phyloP scores from a whole-genome alignment of 2,329 filamentous ascomycete genomes.

The Penicillium verrucosum region DNA sequence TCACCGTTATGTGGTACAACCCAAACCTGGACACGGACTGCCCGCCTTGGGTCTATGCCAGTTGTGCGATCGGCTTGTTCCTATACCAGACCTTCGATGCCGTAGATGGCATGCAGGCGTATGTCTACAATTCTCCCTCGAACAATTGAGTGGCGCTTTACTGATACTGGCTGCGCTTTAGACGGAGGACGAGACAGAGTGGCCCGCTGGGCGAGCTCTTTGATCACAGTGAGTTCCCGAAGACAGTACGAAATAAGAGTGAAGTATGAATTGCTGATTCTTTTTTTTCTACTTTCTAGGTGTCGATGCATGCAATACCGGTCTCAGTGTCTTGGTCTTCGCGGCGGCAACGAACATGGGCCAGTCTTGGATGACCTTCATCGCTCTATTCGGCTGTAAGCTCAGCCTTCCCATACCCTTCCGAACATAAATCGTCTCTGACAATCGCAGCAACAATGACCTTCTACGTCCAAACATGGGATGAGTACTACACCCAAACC shows the following conservation, averaged over 20 bases:
- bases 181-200: constrained; percentile 83
- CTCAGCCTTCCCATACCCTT: constrained; percentile 7
- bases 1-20: constrained; percentile 93
- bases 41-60: constrained; percentile 90
- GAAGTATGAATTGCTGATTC: not conserved
- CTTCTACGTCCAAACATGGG: constrained; percentile 99
- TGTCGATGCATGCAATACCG: constrained; percentile 94
- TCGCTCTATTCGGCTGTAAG: constrained; percentile 77
- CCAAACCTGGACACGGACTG: constrained; percentile 92
- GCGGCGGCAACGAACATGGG: constrained; percentile 89
- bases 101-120: constrained; percentile 91
- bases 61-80: constrained; percentile 85
- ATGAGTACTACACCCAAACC: constrained; percentile 97
- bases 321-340: constrained; percentile 89
- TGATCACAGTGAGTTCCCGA: constrained; percentile 67
- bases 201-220: constrained; percentile 94
- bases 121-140: constrained; percentile 40
- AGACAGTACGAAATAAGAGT: not conserved
- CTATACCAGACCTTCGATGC: constrained; percentile 98
- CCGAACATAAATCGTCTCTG: constrained; percentile 2
- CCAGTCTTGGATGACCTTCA: constrained; percentile 83
- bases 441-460: constrained; percentile 67
- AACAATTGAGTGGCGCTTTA: not conserved
- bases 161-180: constrained; percentile 32
- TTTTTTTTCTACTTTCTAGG: constrained; percentile 34